phyloP scores from a whole-genome alignment of 768 basidiomycete genomes.

The Ramaria sp. region DNA sequence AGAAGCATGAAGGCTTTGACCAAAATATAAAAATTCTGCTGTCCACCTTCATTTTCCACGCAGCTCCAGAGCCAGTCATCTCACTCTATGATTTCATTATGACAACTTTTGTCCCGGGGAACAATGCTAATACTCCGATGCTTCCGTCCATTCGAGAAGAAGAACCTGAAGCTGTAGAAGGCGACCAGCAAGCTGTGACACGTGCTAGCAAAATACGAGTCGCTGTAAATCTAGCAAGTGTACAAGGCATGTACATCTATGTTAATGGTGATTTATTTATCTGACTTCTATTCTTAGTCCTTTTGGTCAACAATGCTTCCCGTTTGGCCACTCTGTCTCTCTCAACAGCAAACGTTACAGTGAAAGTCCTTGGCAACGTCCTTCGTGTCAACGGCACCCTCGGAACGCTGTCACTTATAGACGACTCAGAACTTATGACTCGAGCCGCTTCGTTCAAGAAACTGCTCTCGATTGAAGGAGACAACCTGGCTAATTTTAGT shows the following conservation, averaged over 20 bases:
- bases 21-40: slow-evolving; percentile 80
- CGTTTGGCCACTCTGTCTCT: slow-evolving; percentile 79
- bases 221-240: slow-evolving; percentile 70
- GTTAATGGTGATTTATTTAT: background rate
- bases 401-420: slow-evolving; percentile 72
- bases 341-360: slow-evolving; percentile 78
- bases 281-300: slow-evolving; percentile 34
- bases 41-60: slow-evolving; percentile 83
- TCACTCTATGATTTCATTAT: slow-evolving; percentile 94
- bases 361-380: slow-evolving; percentile 60
- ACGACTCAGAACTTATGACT: slow-evolving; percentile 46
- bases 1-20: slow-evolving; percentile 73
- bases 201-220: slow-evolving; percentile 60
- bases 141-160: slow-evolving; percentile 7
- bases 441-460: slow-evolving; percentile 65
- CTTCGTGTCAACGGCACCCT: slow-evolving; percentile 73
- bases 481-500: slow-evolving; percentile 85
- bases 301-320: slow-evolving; percentile 59
- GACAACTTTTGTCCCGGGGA: slow-evolving; percentile 77
- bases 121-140: slow-evolving; percentile 7
- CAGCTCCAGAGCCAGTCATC: slow-evolving; percentile 84
- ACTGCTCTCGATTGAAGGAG: slow-evolving; percentile 86
- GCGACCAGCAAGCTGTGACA: slow-evolving; percentile 5
- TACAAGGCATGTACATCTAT: slow-evolving; percentile 46
- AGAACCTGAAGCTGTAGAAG: slow-evolving; percentile 1